A percentile compares a stretch with the other conserved stretches of the same genome.
Conservation (phyloP, 1,139 yeast genomes). For the Nematodospora anomalae region DNA sequence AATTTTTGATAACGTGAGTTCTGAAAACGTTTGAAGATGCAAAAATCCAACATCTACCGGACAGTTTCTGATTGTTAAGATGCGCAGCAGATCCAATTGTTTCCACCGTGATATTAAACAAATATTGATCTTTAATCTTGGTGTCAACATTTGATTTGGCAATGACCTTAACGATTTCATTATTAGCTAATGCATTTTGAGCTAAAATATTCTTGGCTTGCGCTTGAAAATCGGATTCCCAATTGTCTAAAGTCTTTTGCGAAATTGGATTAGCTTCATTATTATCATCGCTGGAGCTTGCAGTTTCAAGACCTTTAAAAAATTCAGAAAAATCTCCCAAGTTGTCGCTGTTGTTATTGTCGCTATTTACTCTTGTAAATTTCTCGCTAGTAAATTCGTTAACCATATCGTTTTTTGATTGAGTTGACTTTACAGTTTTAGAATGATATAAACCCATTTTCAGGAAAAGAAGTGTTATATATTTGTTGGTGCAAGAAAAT, state of each 20-base stretch:
- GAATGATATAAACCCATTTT: conserved; percentile 20
- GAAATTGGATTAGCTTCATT: conserved; percentile 28
- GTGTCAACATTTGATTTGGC: conserved; percentile 24
- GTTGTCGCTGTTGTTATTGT: too few relatives aligned
- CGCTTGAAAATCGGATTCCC: conserved; percentile 51
- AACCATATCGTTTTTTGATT: neutral
- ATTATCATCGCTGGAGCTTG: neutral
- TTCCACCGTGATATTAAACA: conserved; percentile 61
- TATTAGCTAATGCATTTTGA: conserved; percentile 56
- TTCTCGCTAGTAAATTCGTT: conserved; percentile 5
- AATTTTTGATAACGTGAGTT: conserved; percentile 57
- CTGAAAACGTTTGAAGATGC: conserved; percentile 77
- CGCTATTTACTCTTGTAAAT: too few relatives aligned
- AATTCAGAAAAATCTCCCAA: conserved; percentile 8
- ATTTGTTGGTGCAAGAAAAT: too few relatives aligned
- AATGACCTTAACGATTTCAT: conserved; percentile 47
- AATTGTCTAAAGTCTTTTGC: conserved; percentile 33
- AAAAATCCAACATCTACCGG: conserved; percentile 88
- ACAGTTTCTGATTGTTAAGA: conserved; percentile 66
- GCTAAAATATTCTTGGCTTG: conserved; percentile 61
- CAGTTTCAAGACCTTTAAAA: conserved; percentile 10
- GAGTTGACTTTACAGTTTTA: conserved; percentile 9
- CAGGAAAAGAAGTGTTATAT: too few relatives aligned
- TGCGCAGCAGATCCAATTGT: conserved; percentile 62
- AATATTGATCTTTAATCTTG: conserved; percentile 39